Base-by-base conservation (phyloP, 139 green algal species). In the Coelastrella sp. region DNA sequence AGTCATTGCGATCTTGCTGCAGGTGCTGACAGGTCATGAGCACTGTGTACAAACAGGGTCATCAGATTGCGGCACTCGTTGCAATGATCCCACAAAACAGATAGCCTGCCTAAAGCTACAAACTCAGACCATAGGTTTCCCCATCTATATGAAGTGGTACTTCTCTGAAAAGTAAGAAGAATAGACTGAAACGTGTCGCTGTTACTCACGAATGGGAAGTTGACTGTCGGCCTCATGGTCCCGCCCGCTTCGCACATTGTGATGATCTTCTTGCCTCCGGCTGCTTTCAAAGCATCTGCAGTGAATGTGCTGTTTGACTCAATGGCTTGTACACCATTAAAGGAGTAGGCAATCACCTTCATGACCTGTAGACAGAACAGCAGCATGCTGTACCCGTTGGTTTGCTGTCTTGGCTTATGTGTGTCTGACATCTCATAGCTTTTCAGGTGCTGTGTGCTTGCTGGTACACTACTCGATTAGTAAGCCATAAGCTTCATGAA, bases 221-320 rank as follows among this genome's bases (percentile, higher is more conserved):
- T 90, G 19, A 90, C 85, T n/a, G 73, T 90, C 8, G n/a, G 85
- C 56, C 16, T 73, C 85, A 90, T 90, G 56, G 85, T 90, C n/a
- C 85, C 85, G 19, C 85, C 85, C 17, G 85, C 85, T 23, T 90
- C 85, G 17, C 85, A 90, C 73, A 84, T 56, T 20, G 23, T 60
- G 14, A 90, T 74, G 22, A 84, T 84, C 85, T 83, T 90, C 85
- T 84, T 90, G 58, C 74, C 85, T 8, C 56, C 20, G 14, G 85
- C 73, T 20, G 85, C 85, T 60, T 73, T 58, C 73, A 90, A 5
- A 5, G n/a, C 85, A 3, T 90, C 85, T 4, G n/a, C 4, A 14
- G 85, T 90, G 85, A 90, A 90, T 20, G 5, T 74, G 4, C 4
- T 64, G 74, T 90, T 90, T 32, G 32, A 73, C 19, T 90, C 85